Base-by-base conservation (phyloP, 2,329 filamentous ascomycete species). In the Microcyclosporella mali region DNA sequence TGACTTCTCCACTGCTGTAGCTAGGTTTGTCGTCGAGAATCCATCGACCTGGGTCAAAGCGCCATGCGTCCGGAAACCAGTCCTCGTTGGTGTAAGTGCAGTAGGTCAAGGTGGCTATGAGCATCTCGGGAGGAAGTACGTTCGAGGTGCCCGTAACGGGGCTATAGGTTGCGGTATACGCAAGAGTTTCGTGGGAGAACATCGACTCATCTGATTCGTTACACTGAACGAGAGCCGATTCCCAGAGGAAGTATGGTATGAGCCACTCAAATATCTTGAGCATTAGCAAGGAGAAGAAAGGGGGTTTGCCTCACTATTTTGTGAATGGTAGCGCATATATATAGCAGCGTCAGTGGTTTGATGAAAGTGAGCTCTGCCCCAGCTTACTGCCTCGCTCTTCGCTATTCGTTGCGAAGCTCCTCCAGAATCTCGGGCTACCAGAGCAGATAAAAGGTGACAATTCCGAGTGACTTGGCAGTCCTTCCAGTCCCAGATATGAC, bases 161-260 rank as follows among this genome's bases (percentile, higher is more conserved):
- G 50, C 55, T 33, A 61, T 62, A 31, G 66, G 18, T 28, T 18
- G 39, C 64, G 46, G 62, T 68, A 32, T 49, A 49, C 3, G 37
- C 31, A 1, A 38, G n/a, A 15, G 33, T 41, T 29, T 46, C 43
- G 14, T 21, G 18, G 45, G 41, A 8, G 35, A 40, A 25, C 25
- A 35, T n/a, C 45, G 41, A 3, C 16, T 17, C 28, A 37, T 27
- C 12, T 41, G 45, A 18, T 37, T 42, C 15, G 45, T 47, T 9
- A 47, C 37, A 21, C 45, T 41, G 21, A 44, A 47, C 33, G 41
- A 35, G 8, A 47, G 33, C 10, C 45, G 35, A 15, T 44, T 44
- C 30, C 9, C n/a, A n/a, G n/a, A n/a, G n/a, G n/a, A n/a, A 25
- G 21, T 4, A 25, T 25, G 21, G 9, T 4, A 9, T 25, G 21